These are phyloP conservation scores for Calendula officinalis DNA, from an alignment of 129 eudicot genomes.

Conservation along the genomic window DNA sequence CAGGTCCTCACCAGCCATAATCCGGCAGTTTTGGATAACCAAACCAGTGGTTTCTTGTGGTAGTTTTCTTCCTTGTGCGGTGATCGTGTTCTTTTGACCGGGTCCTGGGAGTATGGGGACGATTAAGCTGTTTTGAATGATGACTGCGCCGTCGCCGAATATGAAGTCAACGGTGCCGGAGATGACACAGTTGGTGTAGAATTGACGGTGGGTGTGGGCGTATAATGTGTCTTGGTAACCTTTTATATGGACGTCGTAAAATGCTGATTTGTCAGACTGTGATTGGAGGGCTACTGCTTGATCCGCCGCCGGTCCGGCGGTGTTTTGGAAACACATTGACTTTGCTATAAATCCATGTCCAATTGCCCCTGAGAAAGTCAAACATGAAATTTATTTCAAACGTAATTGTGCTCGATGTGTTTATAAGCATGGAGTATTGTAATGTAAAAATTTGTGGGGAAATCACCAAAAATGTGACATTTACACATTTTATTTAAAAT, in stretches of 20 bases:
- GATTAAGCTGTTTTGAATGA: conserved; percentile 7
- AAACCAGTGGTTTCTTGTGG: background rate
- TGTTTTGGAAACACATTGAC: background rate
- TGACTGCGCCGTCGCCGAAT: background rate
- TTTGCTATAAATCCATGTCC: too few relatives aligned
- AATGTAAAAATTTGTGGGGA: too few relatives aligned
- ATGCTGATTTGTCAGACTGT: background rate
- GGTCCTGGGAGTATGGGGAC: background rate
- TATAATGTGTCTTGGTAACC: background rate
- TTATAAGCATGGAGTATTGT: too few relatives aligned
- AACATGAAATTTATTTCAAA: too few relatives aligned
- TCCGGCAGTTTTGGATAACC: background rate
- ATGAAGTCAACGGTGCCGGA: conserved; percentile 4
- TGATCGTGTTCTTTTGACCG: background rate
- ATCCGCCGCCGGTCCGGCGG: background rate
- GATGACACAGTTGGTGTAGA: background rate
- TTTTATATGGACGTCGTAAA: background rate
- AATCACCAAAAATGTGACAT: too few relatives aligned
- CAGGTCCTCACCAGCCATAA: background rate
- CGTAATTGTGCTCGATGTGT: too few relatives aligned
- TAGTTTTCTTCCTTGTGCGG: background rate
- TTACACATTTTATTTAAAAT: background rate
- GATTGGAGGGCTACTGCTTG: conserved; percentile 1
- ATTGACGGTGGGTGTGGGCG: background rate
- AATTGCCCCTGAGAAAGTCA: too few relatives aligned